Conservation (phyloP, 768 basidiomycete species). For the Amyloporia xantha region DNA sequence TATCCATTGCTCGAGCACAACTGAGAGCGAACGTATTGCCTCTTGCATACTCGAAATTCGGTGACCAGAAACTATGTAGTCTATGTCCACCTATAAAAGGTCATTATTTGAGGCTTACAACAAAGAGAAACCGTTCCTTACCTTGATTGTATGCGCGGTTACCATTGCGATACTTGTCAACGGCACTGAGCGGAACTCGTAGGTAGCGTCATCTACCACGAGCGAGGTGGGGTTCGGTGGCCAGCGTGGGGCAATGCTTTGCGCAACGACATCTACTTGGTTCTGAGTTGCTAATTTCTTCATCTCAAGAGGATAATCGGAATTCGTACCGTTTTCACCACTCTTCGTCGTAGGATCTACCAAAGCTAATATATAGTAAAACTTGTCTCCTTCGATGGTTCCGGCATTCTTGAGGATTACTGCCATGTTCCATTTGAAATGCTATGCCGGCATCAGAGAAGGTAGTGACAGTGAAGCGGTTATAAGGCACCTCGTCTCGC, state of each 20-base stretch:
- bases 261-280: conserved; percentile 51
- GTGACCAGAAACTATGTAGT: conserved; percentile 60
- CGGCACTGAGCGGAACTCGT: conserved; percentile 61
- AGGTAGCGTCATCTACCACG: conserved; percentile 45
- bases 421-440: conserved; percentile 64
- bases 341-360: conserved; percentile 59
- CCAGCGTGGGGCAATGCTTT: conserved; percentile 70
- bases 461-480: neutral
- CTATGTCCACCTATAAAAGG: conserved; percentile 58
- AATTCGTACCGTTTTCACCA: conserved; percentile 45
- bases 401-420: conserved; percentile 60
- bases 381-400: conserved; percentile 40
- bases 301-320: too few relatives aligned
- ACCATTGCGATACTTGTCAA: conserved; percentile 72
- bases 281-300: neutral
- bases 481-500: conserved; percentile 65
- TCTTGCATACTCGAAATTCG: conserved; percentile 57
- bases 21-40: conserved; percentile 43
- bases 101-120: conserved; percentile 1
- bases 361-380: conserved; percentile 66
- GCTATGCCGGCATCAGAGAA: conserved; percentile 38
- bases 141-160: conserved; percentile 68
- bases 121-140: conserved; percentile 16
- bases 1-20: conserved; percentile 52
- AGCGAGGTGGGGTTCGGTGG: conserved; percentile 50